These are phyloP conservation scores for Exsudoporus frostii DNA, from an alignment of 768 basidiomycete genomes.

Conservation along the genomic window DNA sequence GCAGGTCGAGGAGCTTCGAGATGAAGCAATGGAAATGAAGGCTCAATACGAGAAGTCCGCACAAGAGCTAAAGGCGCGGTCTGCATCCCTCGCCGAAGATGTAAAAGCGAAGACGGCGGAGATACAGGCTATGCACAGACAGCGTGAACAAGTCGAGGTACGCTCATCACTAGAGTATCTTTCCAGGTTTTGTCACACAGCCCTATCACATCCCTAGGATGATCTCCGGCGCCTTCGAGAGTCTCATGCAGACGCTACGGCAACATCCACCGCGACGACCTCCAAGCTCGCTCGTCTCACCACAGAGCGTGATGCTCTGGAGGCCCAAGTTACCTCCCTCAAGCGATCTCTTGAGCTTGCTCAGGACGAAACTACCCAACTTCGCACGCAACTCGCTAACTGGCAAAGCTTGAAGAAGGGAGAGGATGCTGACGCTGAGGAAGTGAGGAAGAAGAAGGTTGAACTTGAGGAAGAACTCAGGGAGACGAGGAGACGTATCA, in stretches of 20 bases:
- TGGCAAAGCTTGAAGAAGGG: constrained; percentile 68
- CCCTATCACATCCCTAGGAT: constrained; percentile 26
- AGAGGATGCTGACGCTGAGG: constrained; percentile 57
- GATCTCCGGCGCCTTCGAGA: constrained; percentile 44
- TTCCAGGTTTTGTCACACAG: not conserved
- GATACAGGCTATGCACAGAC: constrained; percentile 37
- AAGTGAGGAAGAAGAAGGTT: constrained; percentile 48
- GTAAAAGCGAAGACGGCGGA: constrained; percentile 40
- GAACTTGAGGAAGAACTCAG: constrained; percentile 55
- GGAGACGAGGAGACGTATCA: constrained; percentile 39
- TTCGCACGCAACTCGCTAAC: constrained; percentile 62
- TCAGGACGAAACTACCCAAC: constrained; percentile 50
- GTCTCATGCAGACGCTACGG: constrained; percentile 47
- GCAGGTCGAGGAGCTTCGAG: constrained; percentile 49
- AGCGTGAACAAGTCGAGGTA: constrained; percentile 49
- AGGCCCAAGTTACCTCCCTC: constrained; percentile 50
- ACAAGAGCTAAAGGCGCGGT: constrained; percentile 31
- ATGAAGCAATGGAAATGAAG: constrained; percentile 18
- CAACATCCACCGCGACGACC: constrained; percentile 41
- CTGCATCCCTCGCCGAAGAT: constrained; percentile 33
- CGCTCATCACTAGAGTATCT: constrained; percentile 2
- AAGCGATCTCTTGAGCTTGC: constrained; percentile 56
- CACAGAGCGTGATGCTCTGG: constrained; percentile 57
- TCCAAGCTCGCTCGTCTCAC: constrained; percentile 56
- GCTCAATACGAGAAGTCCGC: constrained; percentile 26